phyloP scores from a whole-genome alignment of 164 flowering plant species.

The Dillenia turbinata region DNA sequence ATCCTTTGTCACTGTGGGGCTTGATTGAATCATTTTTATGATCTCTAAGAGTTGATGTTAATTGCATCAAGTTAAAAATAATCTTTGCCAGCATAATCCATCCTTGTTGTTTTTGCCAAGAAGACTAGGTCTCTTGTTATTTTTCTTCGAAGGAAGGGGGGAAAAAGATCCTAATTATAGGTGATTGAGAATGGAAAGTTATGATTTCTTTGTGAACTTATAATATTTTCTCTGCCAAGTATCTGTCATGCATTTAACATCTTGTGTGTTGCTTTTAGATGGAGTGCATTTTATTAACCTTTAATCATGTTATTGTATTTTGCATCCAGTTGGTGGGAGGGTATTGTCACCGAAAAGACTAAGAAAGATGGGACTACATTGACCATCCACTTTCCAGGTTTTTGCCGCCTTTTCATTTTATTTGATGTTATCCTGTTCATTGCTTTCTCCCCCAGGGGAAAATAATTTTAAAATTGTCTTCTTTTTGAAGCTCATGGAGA shows the following conservation, averaged over 20 bases:
- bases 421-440: too few relatives aligned
- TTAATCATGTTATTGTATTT: not conserved
- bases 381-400: slow-evolving; percentile 77
- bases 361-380: slow-evolving; percentile 63
- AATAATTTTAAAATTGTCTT: slow-evolving; percentile 1
- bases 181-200: too few relatives aligned
- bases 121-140: too few relatives aligned
- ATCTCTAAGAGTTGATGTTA: too few relatives aligned
- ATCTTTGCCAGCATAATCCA: too few relatives aligned
- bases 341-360: slow-evolving; percentile 63
- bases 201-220: not conserved
- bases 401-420: not conserved
- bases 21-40: too few relatives aligned
- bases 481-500: slow-evolving; percentile 60
- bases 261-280: not conserved
- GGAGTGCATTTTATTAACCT: not conserved
- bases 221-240: not conserved
- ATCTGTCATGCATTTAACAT: not conserved
- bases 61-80: too few relatives aligned
- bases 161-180: too few relatives aligned
- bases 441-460: not conserved
- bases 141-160: too few relatives aligned
- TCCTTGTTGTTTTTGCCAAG: too few relatives aligned
- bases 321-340: slow-evolving; percentile 87
- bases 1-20: too few relatives aligned